Evolutionary conservation across 768 basidiomycete genomes (phyloP).

Genomic region (Dictyophora rubrovolvata): DNA sequence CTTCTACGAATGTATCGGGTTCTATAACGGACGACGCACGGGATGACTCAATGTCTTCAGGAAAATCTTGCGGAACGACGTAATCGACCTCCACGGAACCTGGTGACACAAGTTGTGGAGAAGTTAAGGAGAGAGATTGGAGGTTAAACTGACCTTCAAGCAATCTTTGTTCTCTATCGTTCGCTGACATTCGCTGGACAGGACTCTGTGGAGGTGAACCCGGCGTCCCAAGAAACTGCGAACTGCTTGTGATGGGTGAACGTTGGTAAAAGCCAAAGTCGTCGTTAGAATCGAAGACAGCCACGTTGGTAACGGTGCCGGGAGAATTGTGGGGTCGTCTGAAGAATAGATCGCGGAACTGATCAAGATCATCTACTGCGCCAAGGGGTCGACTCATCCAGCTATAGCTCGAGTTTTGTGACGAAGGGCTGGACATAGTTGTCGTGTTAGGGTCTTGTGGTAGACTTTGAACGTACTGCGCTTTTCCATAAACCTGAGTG

Average conservation of each 20-base stretch:
- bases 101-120: slow-evolving; percentile 15
- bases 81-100: slow-evolving; percentile 12
- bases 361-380: slow-evolving; percentile 56
- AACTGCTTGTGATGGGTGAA: slow-evolving; percentile 13
- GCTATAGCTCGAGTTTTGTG: slow-evolving; percentile 20
- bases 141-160: background rate
- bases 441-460: slow-evolving; percentile 14
- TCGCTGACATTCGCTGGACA: too few species aligned
- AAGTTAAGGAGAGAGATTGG: slow-evolving; percentile 1
- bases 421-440: slow-evolving; percentile 19
- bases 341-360: slow-evolving; percentile 68
- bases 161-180: background rate
- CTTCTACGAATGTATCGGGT: slow-evolving; percentile 5
- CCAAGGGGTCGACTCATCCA: slow-evolving; percentile 42
- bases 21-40: slow-evolving; percentile 25
- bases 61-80: slow-evolving; percentile 12
- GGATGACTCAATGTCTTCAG: slow-evolving; percentile 28
- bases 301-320: background rate
- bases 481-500: background rate
- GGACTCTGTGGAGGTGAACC: slow-evolving; percentile 16
- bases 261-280: slow-evolving; percentile 8
- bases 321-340: slow-evolving; percentile 25
- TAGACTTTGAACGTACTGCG: slow-evolving; percentile 4
- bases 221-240: slow-evolving; percentile 15
- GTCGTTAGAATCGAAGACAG: background rate